Evolutionary conservation across 768 basidiomycete genomes (phyloP).

Genomic region (Termitomyces sp.): DNA sequence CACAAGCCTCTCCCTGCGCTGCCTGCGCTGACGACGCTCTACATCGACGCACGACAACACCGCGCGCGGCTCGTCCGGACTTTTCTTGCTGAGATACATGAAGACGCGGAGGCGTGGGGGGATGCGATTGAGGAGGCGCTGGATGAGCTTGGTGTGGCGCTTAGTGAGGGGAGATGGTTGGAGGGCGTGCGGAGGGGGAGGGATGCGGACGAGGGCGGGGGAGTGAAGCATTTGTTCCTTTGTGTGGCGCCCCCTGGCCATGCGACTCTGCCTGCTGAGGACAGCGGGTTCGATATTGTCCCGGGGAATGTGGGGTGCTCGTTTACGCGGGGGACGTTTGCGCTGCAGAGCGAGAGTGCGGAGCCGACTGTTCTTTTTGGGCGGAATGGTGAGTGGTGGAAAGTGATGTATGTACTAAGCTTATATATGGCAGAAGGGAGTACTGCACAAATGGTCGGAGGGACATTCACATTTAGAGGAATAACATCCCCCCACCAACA

Average conservation of each 20-base stretch:
- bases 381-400: not conserved
- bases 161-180: constrained; percentile 44
- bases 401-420: no score
- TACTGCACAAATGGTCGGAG: constrained; percentile 48
- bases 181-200: constrained; percentile 34
- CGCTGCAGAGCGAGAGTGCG: constrained; percentile 31
- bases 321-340: constrained; percentile 39
- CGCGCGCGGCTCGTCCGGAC: constrained; percentile 37
- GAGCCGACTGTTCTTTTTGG: constrained; percentile 17
- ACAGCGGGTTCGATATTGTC: constrained; percentile 37
- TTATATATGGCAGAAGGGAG: constrained; percentile 11
- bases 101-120: constrained; percentile 25
- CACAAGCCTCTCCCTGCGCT: constrained; percentile 36
- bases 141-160: constrained; percentile 38
- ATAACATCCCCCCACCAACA: constrained; percentile 40
- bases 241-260: constrained; percentile 42
- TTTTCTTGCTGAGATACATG: constrained; percentile 34
- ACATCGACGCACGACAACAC: constrained; percentile 37
- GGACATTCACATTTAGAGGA: constrained; percentile 56
- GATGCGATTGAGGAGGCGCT: constrained; percentile 42
- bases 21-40: constrained; percentile 24
- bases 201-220: constrained; percentile 18
- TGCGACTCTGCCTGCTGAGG: constrained; percentile 32
- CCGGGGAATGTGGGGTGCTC: constrained; percentile 38
- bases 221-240: constrained; percentile 46